Percentiles rank a stretch among this genome's conserved stretches.
Conservation (phyloP, 2,329 filamentous ascomycete genomes). For the Clathrospora elynae region DNA sequence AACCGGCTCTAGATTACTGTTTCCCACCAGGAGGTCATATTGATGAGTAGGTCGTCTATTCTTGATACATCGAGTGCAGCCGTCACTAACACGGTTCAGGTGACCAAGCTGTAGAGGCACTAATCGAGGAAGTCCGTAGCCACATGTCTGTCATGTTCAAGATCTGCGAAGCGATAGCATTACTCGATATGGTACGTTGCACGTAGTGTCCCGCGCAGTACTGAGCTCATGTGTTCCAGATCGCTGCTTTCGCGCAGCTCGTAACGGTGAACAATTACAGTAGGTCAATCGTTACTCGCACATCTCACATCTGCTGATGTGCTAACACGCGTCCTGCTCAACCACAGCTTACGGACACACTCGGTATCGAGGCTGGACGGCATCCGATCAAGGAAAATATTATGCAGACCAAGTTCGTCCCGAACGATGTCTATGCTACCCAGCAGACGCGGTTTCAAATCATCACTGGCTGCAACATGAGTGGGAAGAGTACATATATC, state of each 20-base stretch:
- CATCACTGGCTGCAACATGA: constrained; percentile 97
- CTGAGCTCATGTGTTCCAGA: constrained; percentile 16
- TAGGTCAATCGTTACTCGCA: constrained; percentile 11
- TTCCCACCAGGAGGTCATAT: constrained; percentile 80
- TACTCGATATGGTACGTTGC: constrained; percentile 78
- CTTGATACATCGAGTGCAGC: too few species aligned
- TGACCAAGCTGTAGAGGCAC: constrained; percentile 72
- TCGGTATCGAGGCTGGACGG: constrained; percentile 74
- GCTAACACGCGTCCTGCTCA: constrained; percentile 52
- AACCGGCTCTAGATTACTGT: constrained; percentile 67
- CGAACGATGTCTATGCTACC: constrained; percentile 88
- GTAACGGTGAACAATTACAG: constrained; percentile 69
- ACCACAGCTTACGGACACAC: constrained; percentile 69
- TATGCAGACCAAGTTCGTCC: constrained; percentile 71
- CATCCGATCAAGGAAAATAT: constrained; percentile 81
- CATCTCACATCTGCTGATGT: background rate
- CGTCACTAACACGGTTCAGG: constrained; percentile 28
- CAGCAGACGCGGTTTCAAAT: constrained; percentile 85
- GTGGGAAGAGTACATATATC: constrained; percentile 93
- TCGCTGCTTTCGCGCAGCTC: constrained; percentile 59
- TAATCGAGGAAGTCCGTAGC: constrained; percentile 73
- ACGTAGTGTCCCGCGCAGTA: background rate
- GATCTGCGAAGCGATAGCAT: constrained; percentile 81
- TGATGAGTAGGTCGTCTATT: constrained; percentile 63
- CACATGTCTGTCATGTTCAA: constrained; percentile 78